Conservation (phyloP, 192 early-diverging fungal genomes). For the Coemansia sp. region DNA sequence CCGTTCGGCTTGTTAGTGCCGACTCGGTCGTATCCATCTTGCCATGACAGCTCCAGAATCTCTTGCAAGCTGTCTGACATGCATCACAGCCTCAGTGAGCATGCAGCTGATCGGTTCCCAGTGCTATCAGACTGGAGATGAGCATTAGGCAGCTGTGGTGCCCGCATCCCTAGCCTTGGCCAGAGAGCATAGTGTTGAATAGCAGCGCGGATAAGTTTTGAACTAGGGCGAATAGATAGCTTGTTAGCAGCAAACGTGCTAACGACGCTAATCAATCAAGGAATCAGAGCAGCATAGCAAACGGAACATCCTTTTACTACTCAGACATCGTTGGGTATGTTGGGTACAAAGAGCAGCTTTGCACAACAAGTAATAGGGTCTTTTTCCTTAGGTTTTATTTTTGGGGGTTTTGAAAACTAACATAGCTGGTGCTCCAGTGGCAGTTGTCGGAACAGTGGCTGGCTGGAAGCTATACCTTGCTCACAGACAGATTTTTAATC, state of each 20-base stretch:
- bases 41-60: slow-evolving; percentile 59
- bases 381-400: no score
- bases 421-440: not conserved
- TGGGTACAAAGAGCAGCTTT: no score
- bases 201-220: slow-evolving; percentile 15
- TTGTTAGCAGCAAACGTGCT: no score
- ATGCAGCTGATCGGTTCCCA: not conserved
- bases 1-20: slow-evolving; percentile 59
- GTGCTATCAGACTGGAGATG: slow-evolving; percentile 49
- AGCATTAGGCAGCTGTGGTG: slow-evolving; percentile 72
- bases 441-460: slow-evolving; percentile 8
- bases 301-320: no score
- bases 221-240: no score
- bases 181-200: slow-evolving; percentile 22
- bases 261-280: no score
- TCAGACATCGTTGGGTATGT: no score
- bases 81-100: slow-evolving; percentile 13
- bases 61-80: slow-evolving; percentile 56
- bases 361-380: no score
- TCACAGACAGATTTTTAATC: slow-evolving; percentile 22
- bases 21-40: slow-evolving; percentile 58
- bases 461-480: not conserved
- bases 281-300: no score
- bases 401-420: no score
- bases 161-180: slow-evolving; percentile 70